These are phyloP conservation scores for Cochlearia excelsa DNA, from an alignment of 345 rosid genomes.

Conservation along the genomic window DNA sequence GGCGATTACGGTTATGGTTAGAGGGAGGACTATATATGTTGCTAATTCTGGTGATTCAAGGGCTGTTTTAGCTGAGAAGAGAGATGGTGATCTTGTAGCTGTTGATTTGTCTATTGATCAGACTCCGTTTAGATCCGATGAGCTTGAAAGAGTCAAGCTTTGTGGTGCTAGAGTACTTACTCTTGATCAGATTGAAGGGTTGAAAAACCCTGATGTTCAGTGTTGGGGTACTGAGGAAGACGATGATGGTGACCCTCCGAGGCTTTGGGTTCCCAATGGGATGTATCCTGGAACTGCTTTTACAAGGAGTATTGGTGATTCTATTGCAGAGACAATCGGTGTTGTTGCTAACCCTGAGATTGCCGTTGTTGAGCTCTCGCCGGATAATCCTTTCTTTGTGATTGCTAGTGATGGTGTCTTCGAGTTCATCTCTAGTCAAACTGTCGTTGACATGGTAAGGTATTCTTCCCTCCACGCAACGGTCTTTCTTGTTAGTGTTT, in stretches of 20 bases:
- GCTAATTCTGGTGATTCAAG: slow-evolving; percentile 93
- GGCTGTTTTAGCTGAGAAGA: slow-evolving; percentile 81
- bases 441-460: slow-evolving; percentile 98
- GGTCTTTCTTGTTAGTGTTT: slow-evolving; percentile 7
- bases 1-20: slow-evolving; percentile 79
- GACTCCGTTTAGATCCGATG: slow-evolving; percentile 85
- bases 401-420: slow-evolving; percentile 99
- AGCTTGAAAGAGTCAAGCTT: slow-evolving; percentile 78
- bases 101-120: slow-evolving; percentile 90
- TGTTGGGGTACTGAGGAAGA: slow-evolving; percentile 96
- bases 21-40: slow-evolving; percentile 72
- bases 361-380: slow-evolving; percentile 76
- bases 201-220: slow-evolving; percentile 88
- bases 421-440: slow-evolving; percentile 92
- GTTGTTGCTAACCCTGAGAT: slow-evolving; percentile 97
- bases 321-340: slow-evolving; percentile 89
- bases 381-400: slow-evolving; percentile 84
- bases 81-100: slow-evolving; percentile 73
- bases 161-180: slow-evolving; percentile 95
- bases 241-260: slow-evolving; percentile 98
- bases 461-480: slow-evolving; percentile 36
- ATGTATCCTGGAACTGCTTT: slow-evolving; percentile 99
- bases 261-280: slow-evolving; percentile 90
- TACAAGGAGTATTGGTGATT: slow-evolving; percentile 93
- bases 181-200: slow-evolving; percentile 95